These are phyloP conservation scores for Lepidium africanum DNA, from an alignment of 345 rosid species.

Conservation along the genomic window DNA sequence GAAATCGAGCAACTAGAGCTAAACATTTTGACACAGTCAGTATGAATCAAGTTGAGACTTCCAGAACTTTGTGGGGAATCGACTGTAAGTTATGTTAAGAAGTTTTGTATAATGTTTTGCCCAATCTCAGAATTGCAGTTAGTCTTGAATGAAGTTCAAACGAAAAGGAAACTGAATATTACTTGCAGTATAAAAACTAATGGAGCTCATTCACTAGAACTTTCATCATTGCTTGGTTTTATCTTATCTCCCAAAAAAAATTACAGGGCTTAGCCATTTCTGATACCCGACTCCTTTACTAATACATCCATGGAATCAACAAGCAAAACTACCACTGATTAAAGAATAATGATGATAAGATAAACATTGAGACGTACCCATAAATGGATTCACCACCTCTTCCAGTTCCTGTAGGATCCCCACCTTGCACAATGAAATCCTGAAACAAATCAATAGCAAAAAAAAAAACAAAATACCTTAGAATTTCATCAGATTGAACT, in stretches of 20 bases:
- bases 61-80: not conserved
- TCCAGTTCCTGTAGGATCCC: slow-evolving; percentile 98
- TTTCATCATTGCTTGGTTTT: not conserved
- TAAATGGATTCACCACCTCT: slow-evolving; percentile 90
- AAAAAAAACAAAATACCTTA: not conserved
- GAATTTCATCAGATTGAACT: slow-evolving; percentile 7
- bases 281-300: not conserved
- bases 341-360: not conserved
- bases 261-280: not conserved
- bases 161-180: not conserved
- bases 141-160: not conserved
- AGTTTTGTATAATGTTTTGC: not conserved
- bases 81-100: not conserved
- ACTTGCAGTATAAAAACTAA: not conserved
- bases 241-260: not conserved
- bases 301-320: not conserved
- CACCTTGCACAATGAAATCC: slow-evolving; percentile 99
- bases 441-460: slow-evolving; percentile 22
- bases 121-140: not conserved
- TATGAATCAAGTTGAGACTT: not conserved
- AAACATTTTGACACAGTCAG: not conserved
- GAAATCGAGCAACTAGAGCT: not conserved
- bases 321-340: not conserved
- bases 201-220: not conserved
- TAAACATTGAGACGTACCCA: slow-evolving; percentile 41